Base-by-base conservation (phyloP, 1,284 basidiomycete genomes). In the Ceratobasidium sp. region DNA sequence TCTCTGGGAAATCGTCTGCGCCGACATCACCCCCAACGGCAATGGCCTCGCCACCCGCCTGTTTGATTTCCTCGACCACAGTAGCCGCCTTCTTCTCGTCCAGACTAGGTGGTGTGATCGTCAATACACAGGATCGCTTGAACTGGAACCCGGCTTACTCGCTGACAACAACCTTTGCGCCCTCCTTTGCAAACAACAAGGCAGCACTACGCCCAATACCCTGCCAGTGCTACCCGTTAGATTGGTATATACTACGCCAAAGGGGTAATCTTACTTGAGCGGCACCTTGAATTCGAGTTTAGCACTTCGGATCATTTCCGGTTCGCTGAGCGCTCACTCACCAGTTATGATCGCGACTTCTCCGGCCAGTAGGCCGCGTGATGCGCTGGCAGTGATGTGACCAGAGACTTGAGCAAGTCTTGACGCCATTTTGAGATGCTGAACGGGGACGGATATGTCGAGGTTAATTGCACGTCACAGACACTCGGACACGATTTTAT, bases 301-400 rank as follows among this genome's bases (percentile, higher is more conserved):
- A 79, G 54, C 35, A 59, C 33, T 20, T 27, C 33, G 78, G 60
- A 77, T 60, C 78, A 55, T 27, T 82, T 80, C 60, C 81, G 8
- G 2, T 33, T 20, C 54, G 57, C 41, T 30, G 23, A 30, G 18
- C 41, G 14, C 16, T 20, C 82, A 80, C 88, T 80, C 81, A 90
- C 93, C 93, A 78, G 95, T 96, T 81, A 96, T 91, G 83, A 96
- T 95, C 44, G 92, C 94, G 18, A 96, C 94, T 82, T 96, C 93
- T 16, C 91, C 93, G 7, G 88, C 88, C 64, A 95, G 86, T 65
- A 95, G 85, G 1, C 94, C 93, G 27, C 92, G 88, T 27, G 88
- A 85, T 79, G 89, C 83, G 20, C 88, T 83, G 82, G 89, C 90
- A 33, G 89, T 88, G 66, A 94, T 84, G 81, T 94, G 93, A 71